A percentile compares a stretch with the other conserved stretches of the same genome.
Evolutionary conservation across 441 rosid genomes (phyloP).

Genomic region (Melastoma candidum): DNA sequence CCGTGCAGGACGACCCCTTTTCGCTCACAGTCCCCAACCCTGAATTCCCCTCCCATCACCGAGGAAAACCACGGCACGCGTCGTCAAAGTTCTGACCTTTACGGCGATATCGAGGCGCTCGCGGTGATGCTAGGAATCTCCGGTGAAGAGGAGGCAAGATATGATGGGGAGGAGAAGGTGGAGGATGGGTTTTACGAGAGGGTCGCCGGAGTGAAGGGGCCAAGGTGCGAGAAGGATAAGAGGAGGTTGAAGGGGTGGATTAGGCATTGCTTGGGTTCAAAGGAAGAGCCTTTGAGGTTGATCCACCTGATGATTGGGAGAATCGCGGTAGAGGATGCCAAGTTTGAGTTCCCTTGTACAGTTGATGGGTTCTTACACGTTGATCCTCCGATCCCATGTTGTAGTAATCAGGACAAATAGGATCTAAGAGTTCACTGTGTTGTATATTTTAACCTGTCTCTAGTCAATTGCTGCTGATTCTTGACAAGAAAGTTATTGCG

Average conservation of each 20-base stretch:
- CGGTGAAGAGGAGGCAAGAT: constrained; percentile 10
- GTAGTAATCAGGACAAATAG: not conserved
- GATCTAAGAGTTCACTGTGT: constrained; percentile 24
- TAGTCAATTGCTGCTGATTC: not conserved
- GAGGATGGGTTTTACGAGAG: constrained; percentile 35
- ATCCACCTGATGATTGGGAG: constrained; percentile 37
- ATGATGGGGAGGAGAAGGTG: constrained; percentile 22
- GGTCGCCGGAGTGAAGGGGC: constrained; percentile 40
- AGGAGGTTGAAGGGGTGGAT: constrained; percentile 40
- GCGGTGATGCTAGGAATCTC: constrained; percentile 1
- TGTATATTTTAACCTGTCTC: not conserved
- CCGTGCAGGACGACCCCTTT: not conserved
- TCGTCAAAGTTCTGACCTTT: not conserved
- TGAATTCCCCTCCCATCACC: not conserved
- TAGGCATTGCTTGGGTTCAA: constrained; percentile 17
- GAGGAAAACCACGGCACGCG: not conserved
- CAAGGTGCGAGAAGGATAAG: constrained; percentile 31
- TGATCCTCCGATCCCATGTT: constrained; percentile 20
- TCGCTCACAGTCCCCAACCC: not conserved
- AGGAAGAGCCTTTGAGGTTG: constrained; percentile 34
- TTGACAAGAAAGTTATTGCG: too few species aligned
- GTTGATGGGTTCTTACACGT: constrained; percentile 28
- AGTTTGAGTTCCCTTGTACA: constrained; percentile 34
- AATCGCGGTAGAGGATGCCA: constrained; percentile 16
- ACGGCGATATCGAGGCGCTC: constrained; percentile 2